Evolutionary conservation across 164 flowering plant species (phyloP), one percentile per base, ranked within the genome.

Genomic region (Vitis amurensis): DNA sequence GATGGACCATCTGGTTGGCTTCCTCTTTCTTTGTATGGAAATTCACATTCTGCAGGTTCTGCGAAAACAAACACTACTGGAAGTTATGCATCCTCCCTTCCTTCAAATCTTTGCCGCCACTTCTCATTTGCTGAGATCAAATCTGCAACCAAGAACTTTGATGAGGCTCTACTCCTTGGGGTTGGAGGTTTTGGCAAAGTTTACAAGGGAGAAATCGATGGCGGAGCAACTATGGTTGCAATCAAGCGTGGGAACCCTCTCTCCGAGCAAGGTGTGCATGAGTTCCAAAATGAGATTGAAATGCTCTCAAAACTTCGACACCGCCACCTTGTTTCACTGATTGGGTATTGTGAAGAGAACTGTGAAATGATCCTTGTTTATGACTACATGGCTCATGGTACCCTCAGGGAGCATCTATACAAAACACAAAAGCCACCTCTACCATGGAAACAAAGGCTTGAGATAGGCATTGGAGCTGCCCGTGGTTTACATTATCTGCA

Each of bases 131-230:
- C 89, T 31, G 97, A 89, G 82, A 89, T 88, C 74, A 91, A 83
- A 68, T 73, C 91, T 64, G 97, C 94, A 74, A 89, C 94, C 49
- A 88, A 87, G 0, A 83, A 89, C 78, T 91, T 89, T 58, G 91
- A 88, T 51, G 94, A 91, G 71, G 74, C 84, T 55, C 75, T 79
- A 4, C 75, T 86, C 23, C 91, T 86, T 44, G 91, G 94, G 2
- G 89, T 88, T 0, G 97, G 97, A 44, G 97, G 97, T 30, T 91
- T 91, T 71, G 94, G 97, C 4, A 91, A 89, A 74, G 97, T 91
- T 7, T 89, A 89, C 78, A 80, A 72, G 73, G 97, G 97, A 23
- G 90, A 85, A 73, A 83, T 91, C 49, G 94, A 91, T 65, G 91
- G 96, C 57, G 86, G 88, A 5, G 75, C 84, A 9, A 85, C 79